Evolutionary conservation across 768 basidiomycete genomes (phyloP).

Genomic region (Russula vinacea): DNA sequence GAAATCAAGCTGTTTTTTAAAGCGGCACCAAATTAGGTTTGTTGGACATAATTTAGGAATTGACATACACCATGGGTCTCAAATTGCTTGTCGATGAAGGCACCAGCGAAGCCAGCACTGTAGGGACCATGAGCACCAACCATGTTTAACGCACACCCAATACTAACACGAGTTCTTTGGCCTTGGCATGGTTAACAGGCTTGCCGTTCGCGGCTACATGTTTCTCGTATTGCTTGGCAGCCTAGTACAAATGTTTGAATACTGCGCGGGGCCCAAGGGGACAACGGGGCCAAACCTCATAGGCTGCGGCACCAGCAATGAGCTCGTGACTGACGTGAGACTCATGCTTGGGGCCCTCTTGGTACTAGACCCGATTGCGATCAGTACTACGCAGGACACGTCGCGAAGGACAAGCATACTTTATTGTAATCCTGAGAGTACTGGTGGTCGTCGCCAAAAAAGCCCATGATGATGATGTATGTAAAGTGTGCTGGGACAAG

Average conservation of each 20-base stretch:
- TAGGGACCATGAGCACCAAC: not conserved
- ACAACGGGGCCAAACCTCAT: slow-evolving; percentile 44
- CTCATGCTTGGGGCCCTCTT: slow-evolving; percentile 41
- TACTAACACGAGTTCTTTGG: slow-evolving; percentile 56
- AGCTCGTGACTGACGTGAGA: slow-evolving; percentile 59
- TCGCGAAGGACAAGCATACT: not conserved
- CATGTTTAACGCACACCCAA: slow-evolving; percentile 6
- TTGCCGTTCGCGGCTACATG: slow-evolving; percentile 51
- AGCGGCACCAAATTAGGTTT: not conserved
- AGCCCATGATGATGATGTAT: slow-evolving; percentile 14
- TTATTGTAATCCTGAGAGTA: not conserved
- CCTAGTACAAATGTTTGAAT: slow-evolving; percentile 35
- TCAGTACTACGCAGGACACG: not conserved
- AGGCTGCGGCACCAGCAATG: slow-evolving; percentile 64
- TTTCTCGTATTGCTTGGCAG: slow-evolving; percentile 59
- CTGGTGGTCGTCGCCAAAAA: not conserved
- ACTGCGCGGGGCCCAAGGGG: not conserved
- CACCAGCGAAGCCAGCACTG: slow-evolving; percentile 56
- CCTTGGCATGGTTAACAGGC: slow-evolving; percentile 48
- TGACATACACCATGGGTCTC: slow-evolving; percentile 57
- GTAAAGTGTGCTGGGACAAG: not conserved
- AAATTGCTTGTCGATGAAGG: slow-evolving; percentile 49
- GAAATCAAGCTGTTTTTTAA: slow-evolving; percentile 43
- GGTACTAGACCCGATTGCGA: not conserved
- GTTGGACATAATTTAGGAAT: not conserved